Evolutionary conservation across 306 rosid species (phyloP).

Genomic region (Cajanus cajan): DNA sequence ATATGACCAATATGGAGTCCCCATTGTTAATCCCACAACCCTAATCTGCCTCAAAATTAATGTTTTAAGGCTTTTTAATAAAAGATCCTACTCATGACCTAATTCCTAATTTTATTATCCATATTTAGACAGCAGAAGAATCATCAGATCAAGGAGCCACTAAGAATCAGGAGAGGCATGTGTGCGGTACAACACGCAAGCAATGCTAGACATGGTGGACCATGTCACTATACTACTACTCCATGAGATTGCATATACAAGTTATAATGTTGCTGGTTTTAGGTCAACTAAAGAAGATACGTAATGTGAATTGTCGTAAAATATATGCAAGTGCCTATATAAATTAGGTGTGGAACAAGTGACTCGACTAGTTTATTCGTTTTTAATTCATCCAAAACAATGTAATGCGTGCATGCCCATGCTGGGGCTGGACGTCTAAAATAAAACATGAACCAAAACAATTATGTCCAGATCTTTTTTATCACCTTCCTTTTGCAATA

Average conservation of each 20-base stretch:
- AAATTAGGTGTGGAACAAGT: not conserved
- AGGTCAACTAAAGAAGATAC: not conserved
- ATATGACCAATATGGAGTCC: conserved; percentile 2
- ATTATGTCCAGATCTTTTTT: not conserved
- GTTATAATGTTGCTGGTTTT: not conserved
- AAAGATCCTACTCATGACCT: conserved; percentile 36
- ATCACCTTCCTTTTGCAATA: not conserved
- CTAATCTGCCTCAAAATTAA: conserved; percentile 17
- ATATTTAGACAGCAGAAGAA: not conserved
- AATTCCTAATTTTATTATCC: conserved; percentile 34
- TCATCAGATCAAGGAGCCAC: conserved; percentile 24
- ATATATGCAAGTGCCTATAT: conserved; percentile 3
- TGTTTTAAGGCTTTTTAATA: not conserved
- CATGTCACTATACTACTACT: not conserved
- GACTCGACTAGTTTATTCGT: not conserved
- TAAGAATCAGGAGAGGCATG: conserved; percentile 20
- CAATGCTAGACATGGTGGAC: conserved; percentile 13
- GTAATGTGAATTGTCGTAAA: not conserved
- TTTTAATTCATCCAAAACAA: not conserved
- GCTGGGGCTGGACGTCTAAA: not conserved
- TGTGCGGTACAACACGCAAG: conserved; percentile 37
- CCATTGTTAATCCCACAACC: not conserved
- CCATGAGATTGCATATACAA: not conserved
- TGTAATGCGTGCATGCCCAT: not conserved
- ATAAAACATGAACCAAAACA: not conserved